Percentiles rank a stretch among this genome's conserved stretches.
Evolutionary conservation across 441 rosid genomes (phyloP).

Genomic region (Eutrema salsugineum): DNA sequence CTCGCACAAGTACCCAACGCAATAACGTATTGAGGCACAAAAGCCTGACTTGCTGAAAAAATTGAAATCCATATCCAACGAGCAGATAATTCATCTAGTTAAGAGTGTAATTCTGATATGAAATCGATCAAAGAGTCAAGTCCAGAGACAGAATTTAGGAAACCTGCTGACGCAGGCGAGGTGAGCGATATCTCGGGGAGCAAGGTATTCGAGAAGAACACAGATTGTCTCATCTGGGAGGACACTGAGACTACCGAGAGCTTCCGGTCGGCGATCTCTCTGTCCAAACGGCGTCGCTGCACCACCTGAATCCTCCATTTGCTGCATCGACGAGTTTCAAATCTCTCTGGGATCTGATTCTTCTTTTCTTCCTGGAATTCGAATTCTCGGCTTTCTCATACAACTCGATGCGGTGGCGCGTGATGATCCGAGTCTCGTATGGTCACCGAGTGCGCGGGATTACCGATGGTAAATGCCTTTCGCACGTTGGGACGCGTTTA

Average conservation of each 20-base stretch:
- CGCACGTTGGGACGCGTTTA: constrained; percentile 17
- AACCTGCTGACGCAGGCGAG: constrained; percentile 96
- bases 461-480: not conserved
- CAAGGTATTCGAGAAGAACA: constrained; percentile 54
- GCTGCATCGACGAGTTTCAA: not conserved
- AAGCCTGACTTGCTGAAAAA: not conserved
- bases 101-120: no score
- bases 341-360: not conserved
- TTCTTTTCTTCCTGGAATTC: not conserved
- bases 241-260: constrained; percentile 61
- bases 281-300: constrained; percentile 21
- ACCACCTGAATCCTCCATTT: constrained; percentile 31
- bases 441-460: constrained; percentile 22
- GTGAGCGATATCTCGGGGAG: constrained; percentile 73
- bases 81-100: not conserved
- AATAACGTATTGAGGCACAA: not conserved
- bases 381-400: constrained; percentile 15
- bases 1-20: no score
- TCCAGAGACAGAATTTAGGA: not conserved
- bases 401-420: constrained; percentile 11
- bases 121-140: not conserved
- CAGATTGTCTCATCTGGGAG: constrained; percentile 80
- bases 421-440: constrained; percentile 14
- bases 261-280: constrained; percentile 67
- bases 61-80: not conserved